Conservation (phyloP, 1,139 yeast species). For the Diutina sp. region DNA sequence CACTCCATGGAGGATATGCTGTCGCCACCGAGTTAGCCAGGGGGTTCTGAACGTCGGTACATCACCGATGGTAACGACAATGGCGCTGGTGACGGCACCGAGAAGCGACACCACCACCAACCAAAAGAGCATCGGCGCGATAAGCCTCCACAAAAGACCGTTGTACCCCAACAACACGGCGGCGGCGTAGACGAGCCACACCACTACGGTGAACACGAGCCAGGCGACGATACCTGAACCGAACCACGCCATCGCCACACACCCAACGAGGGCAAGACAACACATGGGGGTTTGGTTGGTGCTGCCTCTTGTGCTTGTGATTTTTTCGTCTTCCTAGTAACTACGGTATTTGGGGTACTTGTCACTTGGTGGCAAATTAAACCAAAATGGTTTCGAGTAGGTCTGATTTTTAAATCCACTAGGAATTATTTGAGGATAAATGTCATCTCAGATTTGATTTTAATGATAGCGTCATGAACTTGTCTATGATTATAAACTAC, state of each 20-base stretch:
- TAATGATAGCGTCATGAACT: too few relatives aligned
- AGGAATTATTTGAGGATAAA: too few relatives aligned
- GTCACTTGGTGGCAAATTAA: too few relatives aligned
- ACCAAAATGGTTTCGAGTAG: too few relatives aligned
- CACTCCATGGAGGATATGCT: not conserved
- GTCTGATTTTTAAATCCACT: too few relatives aligned
- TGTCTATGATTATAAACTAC: too few relatives aligned
- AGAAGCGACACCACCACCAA: constrained; percentile 4
- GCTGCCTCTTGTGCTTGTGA: too few relatives aligned
- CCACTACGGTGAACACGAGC: not conserved
- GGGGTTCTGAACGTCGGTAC: constrained; percentile 34
- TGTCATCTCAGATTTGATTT: too few relatives aligned
- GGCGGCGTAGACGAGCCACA: not conserved
- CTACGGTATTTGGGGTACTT: too few relatives aligned
- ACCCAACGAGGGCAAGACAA: not conserved
- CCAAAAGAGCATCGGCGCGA: not conserved
- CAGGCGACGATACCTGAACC: not conserved
- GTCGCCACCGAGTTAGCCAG: constrained; percentile 7
- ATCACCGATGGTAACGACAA: constrained; percentile 33
- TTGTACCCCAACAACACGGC: not conserved
- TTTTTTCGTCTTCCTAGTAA: too few relatives aligned
- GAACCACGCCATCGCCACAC: not conserved
- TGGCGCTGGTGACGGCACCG: not conserved
- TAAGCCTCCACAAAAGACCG: not conserved
- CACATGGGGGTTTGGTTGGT: not conserved